Evolutionary conservation across 192 early-diverging fungal genomes (phyloP).

Genomic region (Hyaloraphidium curvatum): DNA sequence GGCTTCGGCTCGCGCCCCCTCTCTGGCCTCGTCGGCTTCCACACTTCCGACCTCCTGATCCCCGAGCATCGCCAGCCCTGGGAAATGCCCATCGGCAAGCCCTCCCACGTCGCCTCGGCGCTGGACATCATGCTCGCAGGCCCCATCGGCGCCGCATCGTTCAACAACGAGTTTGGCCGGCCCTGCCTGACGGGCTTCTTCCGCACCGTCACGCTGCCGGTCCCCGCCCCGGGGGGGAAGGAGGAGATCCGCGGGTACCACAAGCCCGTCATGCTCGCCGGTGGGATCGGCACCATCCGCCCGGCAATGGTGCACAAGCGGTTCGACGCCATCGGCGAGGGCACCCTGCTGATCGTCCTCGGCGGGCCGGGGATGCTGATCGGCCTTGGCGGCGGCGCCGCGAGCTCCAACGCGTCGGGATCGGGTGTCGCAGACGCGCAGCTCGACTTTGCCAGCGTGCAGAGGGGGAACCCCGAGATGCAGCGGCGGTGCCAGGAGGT

Average conservation of each 20-base stretch:
- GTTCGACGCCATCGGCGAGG: constrained; percentile 50
- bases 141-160: constrained; percentile 92
- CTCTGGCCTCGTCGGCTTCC: constrained; percentile 86
- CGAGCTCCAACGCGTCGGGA: constrained; percentile 83
- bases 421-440: constrained; percentile 46
- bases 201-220: constrained; percentile 58
- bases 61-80: constrained; percentile 81
- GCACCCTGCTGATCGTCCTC: constrained; percentile 64
- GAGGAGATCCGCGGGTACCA: constrained; percentile 84
- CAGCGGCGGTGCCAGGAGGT: constrained; percentile 70
- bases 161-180: constrained; percentile 98
- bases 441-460: constrained; percentile 94
- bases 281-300: constrained; percentile 84
- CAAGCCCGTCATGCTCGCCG: constrained; percentile 99
- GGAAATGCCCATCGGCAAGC: constrained; percentile 74
- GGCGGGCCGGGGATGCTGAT: constrained; percentile 98
- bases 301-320: constrained; percentile 77
- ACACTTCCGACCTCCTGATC: constrained; percentile 85
- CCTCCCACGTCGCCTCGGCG: constrained; percentile 74
- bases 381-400: constrained; percentile 96
- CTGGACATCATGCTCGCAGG: constrained; percentile 96
- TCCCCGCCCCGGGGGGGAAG: constrained; percentile 22
- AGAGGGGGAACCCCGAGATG: constrained; percentile 99
- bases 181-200: constrained; percentile 92
- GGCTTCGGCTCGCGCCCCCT: constrained; percentile 90